phyloP scores from a whole-genome alignment of 1,284 basidiomycete species.

The Singerocomus inundabilis region DNA sequence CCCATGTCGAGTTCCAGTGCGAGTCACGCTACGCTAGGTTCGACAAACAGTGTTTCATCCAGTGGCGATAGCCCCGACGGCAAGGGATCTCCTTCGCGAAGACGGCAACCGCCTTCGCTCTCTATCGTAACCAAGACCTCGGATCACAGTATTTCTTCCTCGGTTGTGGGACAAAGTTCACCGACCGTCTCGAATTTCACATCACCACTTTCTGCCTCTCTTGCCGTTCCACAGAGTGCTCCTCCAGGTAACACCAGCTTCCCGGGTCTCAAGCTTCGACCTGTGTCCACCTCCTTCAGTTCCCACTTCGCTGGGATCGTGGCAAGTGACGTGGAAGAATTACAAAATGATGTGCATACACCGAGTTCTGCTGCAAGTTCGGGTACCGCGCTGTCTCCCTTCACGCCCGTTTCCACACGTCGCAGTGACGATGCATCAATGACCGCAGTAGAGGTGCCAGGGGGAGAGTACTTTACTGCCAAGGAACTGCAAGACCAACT shows the following conservation, averaged over 20 bases:
- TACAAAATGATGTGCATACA: slow-evolving; percentile 46
- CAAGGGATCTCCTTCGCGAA: slow-evolving; percentile 25
- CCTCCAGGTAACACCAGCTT: slow-evolving; percentile 63
- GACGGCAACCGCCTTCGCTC: slow-evolving; percentile 41
- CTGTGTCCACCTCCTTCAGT: slow-evolving; percentile 74
- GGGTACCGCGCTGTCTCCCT: slow-evolving; percentile 47
- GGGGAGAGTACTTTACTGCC: slow-evolving; percentile 50
- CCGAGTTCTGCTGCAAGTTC: slow-evolving; percentile 46
- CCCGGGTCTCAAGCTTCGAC: slow-evolving; percentile 65
- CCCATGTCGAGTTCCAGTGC: slow-evolving; percentile 11
- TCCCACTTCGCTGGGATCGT: slow-evolving; percentile 67
- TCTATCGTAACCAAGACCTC: slow-evolving; percentile 42
- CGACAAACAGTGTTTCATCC: slow-evolving; percentile 1
- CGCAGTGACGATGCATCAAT: slow-evolving; percentile 35
- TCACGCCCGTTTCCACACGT: slow-evolving; percentile 46
- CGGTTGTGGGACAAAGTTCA: slow-evolving; percentile 14
- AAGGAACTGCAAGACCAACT: slow-evolving; percentile 64
- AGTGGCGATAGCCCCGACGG: slow-evolving; percentile 13
- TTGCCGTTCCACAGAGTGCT: slow-evolving; percentile 51
- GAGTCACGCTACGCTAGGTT: slow-evolving; percentile 10
- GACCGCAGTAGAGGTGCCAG: slow-evolving; percentile 30
- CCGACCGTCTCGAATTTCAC: slow-evolving; percentile 10
- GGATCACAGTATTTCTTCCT: slow-evolving; percentile 12
- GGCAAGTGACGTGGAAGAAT: slow-evolving; percentile 35
- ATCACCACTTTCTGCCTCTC: slow-evolving; percentile 4